Base-by-base conservation (phyloP, 2,329 filamentous ascomycete genomes). In the Phialophora chinensis region DNA sequence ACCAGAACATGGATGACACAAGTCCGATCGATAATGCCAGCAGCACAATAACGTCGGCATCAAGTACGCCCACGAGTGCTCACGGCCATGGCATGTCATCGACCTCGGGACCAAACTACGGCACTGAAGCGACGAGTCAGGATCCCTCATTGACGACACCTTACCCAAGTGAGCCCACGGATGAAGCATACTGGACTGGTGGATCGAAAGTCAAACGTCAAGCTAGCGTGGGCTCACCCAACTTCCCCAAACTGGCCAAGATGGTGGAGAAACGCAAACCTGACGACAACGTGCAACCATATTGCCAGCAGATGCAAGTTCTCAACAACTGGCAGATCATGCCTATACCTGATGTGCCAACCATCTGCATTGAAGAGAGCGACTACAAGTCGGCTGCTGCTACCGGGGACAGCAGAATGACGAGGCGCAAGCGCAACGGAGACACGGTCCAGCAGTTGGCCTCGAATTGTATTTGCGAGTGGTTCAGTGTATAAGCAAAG, bases 261-360 rank as follows among this genome's bases (percentile, higher is more conserved):
- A 82, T 91, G 54, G 86, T 89, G 74, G 88, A 91, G 76, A 85
- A 87, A 60, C 84, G 88, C 27, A 74, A 85, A 20, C 77, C 80
- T 7, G 77, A 80, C 5, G 75, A 79, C 8, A 75, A 75, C 38
- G 75, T 78, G 6, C 68, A 73, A 11, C 72, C 80, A 59, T 90
- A 89, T 74, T 91, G 88, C 73, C 83, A 89, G 72, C 85, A 89
- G 73, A 89, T 89, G 82, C 80, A 85, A 68, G 80, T 90, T 12
- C 77, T 87, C 62, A 76, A 84, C 56, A 79, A 87, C 69, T 84
- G 84, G 33, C 72, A 75, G 8, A 74, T 85, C 38, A 76, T 79
- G 33, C 74, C 76, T 42, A 76, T 76, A 29, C 66, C 71, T 0
- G 55, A 50, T 47, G 68, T 69, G n/a, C 61, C 61, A 11, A 71